Conservation (phyloP, 2,329 filamentous ascomycete genomes). For the Xylaria hypoxylon region DNA sequence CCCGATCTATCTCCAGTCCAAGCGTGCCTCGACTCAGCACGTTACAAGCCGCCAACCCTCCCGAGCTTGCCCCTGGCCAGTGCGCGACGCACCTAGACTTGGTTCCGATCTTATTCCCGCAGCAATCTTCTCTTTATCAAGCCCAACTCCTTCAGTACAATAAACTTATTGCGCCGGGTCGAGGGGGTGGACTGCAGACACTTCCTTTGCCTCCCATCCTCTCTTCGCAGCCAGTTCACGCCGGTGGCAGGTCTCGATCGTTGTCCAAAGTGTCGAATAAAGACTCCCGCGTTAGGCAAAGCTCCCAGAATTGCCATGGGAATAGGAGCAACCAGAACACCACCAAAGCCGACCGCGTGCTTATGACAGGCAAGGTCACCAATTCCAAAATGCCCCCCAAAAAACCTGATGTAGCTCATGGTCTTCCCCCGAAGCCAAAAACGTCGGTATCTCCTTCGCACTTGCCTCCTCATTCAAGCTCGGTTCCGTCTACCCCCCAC, state of each 20-base stretch:
- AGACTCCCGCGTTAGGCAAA: conserved; percentile 61
- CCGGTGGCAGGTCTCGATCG: conserved; percentile 67
- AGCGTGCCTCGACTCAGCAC: conserved; percentile 50
- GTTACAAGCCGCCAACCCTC: conserved; percentile 41
- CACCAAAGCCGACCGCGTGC: conserved; percentile 71
- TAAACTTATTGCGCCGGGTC: conserved; percentile 69
- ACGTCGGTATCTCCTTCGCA: conserved; percentile 55
- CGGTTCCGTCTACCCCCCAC: conserved; percentile 92
- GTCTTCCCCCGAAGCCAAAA: conserved; percentile 45
- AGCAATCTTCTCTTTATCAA: conserved; percentile 69
- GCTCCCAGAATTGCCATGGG: conserved; percentile 71
- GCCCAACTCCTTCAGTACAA: conserved; percentile 74
- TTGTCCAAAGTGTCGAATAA: conserved; percentile 70
- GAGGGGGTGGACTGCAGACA: conserved; percentile 66
- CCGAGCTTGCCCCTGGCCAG: conserved; percentile 42
- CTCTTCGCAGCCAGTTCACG: conserved; percentile 67
- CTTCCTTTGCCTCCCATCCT: conserved; percentile 66
- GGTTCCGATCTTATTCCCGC: conserved; percentile 68
- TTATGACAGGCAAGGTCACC: conserved; percentile 68
- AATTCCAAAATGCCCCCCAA: conserved; percentile 63
- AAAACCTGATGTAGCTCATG: conserved; percentile 51
- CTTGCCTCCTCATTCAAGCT: conserved; percentile 79
- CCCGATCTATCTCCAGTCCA: conserved; percentile 53
- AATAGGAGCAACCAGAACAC: conserved; percentile 67
- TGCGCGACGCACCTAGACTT: conserved; percentile 62